Evolutionary conservation across 2,329 filamentous ascomycete species (phyloP).

Genomic region (Ceratocystis diversiconidia): DNA sequence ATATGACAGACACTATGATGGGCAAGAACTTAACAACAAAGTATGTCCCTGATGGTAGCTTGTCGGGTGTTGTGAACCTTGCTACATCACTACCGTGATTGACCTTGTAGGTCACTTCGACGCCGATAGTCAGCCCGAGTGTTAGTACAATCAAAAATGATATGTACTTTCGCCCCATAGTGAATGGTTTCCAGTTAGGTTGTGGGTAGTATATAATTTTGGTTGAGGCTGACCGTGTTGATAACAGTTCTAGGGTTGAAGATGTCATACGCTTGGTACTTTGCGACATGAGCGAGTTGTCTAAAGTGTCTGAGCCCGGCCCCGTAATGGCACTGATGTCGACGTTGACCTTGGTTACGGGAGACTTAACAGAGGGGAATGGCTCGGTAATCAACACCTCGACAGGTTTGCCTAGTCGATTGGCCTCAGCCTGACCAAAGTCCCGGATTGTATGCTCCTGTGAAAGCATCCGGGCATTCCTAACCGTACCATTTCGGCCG

Average conservation of each 20-base stretch:
- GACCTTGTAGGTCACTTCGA: conserved; percentile 37
- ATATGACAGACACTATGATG: conserved; percentile 45
- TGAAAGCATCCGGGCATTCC: conserved; percentile 16
- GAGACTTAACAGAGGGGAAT: background rate
- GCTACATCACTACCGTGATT: background rate
- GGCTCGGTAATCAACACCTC: conserved; percentile 40
- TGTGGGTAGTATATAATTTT: conserved; percentile 39
- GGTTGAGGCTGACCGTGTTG: conserved; percentile 19
- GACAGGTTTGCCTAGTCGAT: conserved; percentile 44
- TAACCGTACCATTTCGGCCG: background rate
- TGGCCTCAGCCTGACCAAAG: conserved; percentile 43
- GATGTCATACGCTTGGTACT: background rate
- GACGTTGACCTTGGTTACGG: conserved; percentile 24
- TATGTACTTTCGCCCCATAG: conserved; percentile 50
- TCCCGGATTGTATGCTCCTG: conserved; percentile 33
- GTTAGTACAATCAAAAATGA: conserved; percentile 40
- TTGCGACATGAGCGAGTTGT: background rate
- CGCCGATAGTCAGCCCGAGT: conserved; percentile 34
- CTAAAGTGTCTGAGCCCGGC: conserved; percentile 21
- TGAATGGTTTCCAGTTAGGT: conserved; percentile 52
- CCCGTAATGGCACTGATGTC: conserved; percentile 40
- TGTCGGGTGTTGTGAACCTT: conserved; percentile 37
- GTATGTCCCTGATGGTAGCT: conserved; percentile 39
- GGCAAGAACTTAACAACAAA: conserved; percentile 51
- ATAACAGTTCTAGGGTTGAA: background rate